These are phyloP conservation scores for Adansonia rubrostipa DNA, from an alignment of 441 rosid species.

Conservation along the genomic window DNA sequence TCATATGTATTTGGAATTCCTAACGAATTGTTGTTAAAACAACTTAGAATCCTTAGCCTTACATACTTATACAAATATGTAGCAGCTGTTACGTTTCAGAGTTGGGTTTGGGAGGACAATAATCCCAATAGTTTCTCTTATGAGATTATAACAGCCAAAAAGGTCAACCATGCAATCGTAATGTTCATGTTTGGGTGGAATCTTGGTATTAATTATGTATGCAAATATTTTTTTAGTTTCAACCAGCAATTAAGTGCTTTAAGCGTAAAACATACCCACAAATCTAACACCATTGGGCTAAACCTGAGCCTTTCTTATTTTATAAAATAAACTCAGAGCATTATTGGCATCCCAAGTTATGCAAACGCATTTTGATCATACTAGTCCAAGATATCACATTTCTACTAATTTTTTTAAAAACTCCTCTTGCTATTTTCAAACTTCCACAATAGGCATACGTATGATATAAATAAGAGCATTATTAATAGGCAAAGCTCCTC, in stretches of 20 bases:
- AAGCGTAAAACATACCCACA: constrained; percentile 54
- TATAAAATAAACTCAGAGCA: constrained; percentile 39
- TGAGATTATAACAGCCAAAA: constrained; percentile 51
- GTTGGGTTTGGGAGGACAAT: not conserved
- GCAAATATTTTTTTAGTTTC: constrained; percentile 53
- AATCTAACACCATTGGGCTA: constrained; percentile 55
- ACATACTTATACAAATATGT: no score
- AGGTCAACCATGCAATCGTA: constrained; percentile 71
- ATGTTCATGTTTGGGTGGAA: constrained; percentile 52
- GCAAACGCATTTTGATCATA: constrained; percentile 53
- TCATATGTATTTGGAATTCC: no score
- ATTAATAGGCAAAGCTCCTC: constrained; percentile 38
- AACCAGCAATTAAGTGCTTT: constrained; percentile 56
- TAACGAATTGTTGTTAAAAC: no score
- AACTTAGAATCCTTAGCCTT: no score
- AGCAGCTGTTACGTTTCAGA: no score
- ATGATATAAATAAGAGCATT: constrained; percentile 39
- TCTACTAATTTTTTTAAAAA: constrained; percentile 48
- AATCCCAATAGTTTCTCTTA: constrained; percentile 56
- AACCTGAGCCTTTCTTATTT: constrained; percentile 45
- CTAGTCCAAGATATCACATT: constrained; percentile 62
- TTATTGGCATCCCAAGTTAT: constrained; percentile 51
- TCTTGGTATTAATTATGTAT: constrained; percentile 48
- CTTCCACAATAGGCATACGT: constrained; percentile 61
- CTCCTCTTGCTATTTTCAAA: constrained; percentile 45